Percentiles rank a stretch among this genome's conserved stretches.
phyloP scores from a whole-genome alignment of 768 basidiomycete genomes.

The Lyophyllum shimeji region DNA sequence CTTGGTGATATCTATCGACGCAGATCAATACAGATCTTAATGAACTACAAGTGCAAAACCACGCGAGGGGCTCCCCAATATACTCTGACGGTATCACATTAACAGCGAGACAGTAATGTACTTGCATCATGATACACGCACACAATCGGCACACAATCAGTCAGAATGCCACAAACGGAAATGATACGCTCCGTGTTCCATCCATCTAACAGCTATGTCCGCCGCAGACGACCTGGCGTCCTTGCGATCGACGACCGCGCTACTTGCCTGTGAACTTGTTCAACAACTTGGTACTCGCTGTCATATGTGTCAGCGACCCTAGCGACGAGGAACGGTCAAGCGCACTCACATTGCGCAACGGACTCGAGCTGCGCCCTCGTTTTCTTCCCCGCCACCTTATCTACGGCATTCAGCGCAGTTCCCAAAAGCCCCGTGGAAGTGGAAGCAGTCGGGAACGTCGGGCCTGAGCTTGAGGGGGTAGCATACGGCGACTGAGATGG shows the following conservation, averaged over 20 bases:
- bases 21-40: neutral
- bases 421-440: slow-evolving; percentile 32
- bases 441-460: slow-evolving; percentile 28
- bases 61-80: neutral
- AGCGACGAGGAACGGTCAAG: slow-evolving; percentile 1
- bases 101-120: neutral
- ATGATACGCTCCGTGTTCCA: neutral
- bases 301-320: slow-evolving; percentile 14
- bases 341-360: slow-evolving; percentile 52
- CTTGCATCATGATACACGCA: neutral
- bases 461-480: slow-evolving; percentile 21
- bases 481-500: slow-evolving; percentile 22
- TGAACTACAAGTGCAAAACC: neutral
- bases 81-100: neutral
- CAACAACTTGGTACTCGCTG: slow-evolving; percentile 37
- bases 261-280: slow-evolving; percentile 24
- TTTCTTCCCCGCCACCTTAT: slow-evolving; percentile 54
- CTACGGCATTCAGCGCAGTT: slow-evolving; percentile 50
- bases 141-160: neutral
- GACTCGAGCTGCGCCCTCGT: slow-evolving; percentile 50
- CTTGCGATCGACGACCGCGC: neutral
- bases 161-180: neutral
- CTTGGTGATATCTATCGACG: neutral
- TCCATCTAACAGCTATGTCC: neutral
- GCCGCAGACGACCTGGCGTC: neutral